Percentiles rank a stretch among this genome's conserved stretches.
Conservation (phyloP, 352 stramenopile genomes). For the Pythium vanterpoolii region DNA sequence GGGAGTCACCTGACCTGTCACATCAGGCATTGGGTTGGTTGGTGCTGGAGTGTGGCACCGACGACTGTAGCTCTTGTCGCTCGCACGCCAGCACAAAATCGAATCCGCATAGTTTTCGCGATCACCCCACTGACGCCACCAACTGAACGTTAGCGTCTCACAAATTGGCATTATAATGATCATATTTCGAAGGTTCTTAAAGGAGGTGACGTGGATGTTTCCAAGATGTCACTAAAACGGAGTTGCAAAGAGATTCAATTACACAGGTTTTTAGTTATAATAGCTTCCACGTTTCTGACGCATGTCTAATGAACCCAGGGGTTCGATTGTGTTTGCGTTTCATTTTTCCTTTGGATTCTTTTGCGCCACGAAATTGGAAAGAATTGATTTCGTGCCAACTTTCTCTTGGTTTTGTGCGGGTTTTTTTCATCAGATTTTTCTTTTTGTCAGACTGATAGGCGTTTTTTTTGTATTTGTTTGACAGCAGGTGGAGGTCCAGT, state of each 20-base stretch:
- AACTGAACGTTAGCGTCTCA: background rate
- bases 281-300: background rate
- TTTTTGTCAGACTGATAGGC: background rate
- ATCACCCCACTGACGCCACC: conserved; percentile 1
- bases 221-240: no score
- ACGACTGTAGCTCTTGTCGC: background rate
- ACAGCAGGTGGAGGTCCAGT: conserved; percentile 1
- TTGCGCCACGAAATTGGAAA: no score
- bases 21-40: background rate
- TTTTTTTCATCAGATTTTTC: background rate
- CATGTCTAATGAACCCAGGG: no score
- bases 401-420: background rate
- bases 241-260: no score
- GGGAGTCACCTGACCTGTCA: background rate
- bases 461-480: background rate
- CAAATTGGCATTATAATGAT: background rate
- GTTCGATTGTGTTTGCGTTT: no score
- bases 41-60: background rate
- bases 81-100: background rate
- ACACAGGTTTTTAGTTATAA: no score
- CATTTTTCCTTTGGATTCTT: no score
- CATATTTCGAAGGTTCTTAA: no score
- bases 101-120: background rate
- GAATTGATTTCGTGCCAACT: no score
- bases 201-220: no score